These are phyloP conservation scores for Tricholomella constricta DNA, from an alignment of 768 basidiomycete genomes.

Conservation along the genomic window DNA sequence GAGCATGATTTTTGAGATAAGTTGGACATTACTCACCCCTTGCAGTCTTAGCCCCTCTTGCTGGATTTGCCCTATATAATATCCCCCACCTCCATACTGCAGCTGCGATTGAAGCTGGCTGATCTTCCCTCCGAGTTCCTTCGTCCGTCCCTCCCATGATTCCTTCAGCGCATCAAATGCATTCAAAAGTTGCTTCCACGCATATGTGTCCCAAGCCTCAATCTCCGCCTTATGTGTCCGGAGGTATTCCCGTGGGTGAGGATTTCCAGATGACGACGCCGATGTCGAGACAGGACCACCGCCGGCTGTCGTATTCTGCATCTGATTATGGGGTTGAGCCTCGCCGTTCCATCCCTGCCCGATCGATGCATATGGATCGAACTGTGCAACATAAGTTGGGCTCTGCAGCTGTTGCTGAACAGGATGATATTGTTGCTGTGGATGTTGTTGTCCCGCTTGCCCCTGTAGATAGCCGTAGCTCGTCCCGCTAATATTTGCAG, in stretches of 20 bases:
- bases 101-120: slow-evolving; percentile 48
- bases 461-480: slow-evolving; percentile 42
- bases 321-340: slow-evolving; percentile 18
- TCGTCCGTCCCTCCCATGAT: slow-evolving; percentile 64
- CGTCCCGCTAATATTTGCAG: slow-evolving; percentile 37
- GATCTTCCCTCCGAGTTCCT: slow-evolving; percentile 51
- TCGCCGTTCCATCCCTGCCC: slow-evolving; percentile 44
- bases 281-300: slow-evolving; percentile 24
- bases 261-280: slow-evolving; percentile 37
- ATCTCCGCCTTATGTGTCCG: slow-evolving; percentile 65
- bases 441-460: slow-evolving; percentile 22
- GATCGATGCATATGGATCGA: slow-evolving; percentile 54
- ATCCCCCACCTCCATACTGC: slow-evolving; percentile 45
- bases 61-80: slow-evolving; percentile 48
- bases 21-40: slow-evolving; percentile 43
- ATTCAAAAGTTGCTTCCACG: slow-evolving; percentile 71
- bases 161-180: slow-evolving; percentile 65
- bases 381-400: slow-evolving; percentile 49
- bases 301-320: slow-evolving; percentile 17
- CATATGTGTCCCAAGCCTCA: slow-evolving; percentile 67
- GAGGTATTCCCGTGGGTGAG: slow-evolving; percentile 72
- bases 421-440: slow-evolving; percentile 37
- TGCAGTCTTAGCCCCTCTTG: slow-evolving; percentile 62
- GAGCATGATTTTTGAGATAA: slow-evolving; percentile 2
- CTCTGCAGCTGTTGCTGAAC: slow-evolving; percentile 50